A percentile compares a stretch with the other conserved stretches of the same genome.
Conservation (phyloP, 140 eudicot species). For the Erigeron philadelphicus region DNA sequence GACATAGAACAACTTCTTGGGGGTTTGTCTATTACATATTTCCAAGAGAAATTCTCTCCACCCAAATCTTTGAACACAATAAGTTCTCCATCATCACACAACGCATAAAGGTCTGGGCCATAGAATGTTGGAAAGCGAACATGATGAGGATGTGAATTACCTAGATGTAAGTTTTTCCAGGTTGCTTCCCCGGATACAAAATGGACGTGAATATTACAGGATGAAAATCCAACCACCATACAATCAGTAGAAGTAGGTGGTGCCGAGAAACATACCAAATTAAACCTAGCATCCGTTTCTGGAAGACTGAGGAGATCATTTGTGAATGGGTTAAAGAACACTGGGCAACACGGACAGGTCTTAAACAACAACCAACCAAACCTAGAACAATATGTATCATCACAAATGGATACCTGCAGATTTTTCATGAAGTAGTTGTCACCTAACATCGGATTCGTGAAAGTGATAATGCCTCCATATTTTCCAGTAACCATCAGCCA, state of each 20-base stretch:
- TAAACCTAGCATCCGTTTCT: neutral
- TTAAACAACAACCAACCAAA: constrained; percentile 15
- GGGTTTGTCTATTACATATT: neutral
- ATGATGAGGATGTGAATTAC: neutral
- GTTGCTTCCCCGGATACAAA: neutral
- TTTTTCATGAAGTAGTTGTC: constrained; percentile 17
- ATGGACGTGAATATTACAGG: neutral
- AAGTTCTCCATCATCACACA: neutral
- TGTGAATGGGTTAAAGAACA: neutral
- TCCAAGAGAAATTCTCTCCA: too few relatives aligned
- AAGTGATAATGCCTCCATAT: constrained; percentile 19
- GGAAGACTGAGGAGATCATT: constrained; percentile 12
- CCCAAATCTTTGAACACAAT: neutral
- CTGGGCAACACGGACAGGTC: neutral
- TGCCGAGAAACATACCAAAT: constrained; percentile 4
- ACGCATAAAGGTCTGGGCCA: neutral
- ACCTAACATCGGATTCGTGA: constrained; percentile 22
- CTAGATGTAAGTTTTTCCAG: neutral
- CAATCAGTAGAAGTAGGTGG: neutral
- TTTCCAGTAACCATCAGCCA: constrained; percentile 19
- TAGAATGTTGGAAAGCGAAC: neutral
- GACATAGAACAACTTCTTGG: neutral
- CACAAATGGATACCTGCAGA: neutral
- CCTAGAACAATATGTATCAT: neutral
- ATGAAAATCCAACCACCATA: constrained; percentile 3